Percentiles rank a stretch among this genome's conserved stretches.
These are phyloP conservation scores for Volutella citrinella DNA, from an alignment of 2,329 filamentous ascomycete genomes.

Conservation along the genomic window DNA sequence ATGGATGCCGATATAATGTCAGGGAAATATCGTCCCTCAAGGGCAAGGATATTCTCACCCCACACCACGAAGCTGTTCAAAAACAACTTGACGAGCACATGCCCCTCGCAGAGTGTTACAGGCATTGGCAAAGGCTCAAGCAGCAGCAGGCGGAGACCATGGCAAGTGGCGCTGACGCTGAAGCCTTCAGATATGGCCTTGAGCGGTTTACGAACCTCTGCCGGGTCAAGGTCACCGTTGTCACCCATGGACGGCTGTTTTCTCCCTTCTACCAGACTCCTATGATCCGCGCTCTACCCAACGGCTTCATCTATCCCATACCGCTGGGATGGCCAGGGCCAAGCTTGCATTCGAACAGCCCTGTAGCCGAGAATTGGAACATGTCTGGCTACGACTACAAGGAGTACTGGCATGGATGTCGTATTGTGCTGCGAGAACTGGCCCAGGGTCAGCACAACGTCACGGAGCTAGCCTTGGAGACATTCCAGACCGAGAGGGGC, in stretches of 20 bases:
- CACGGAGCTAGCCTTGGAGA: constrained; percentile 34
- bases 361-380: background rate
- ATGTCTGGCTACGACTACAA: constrained; percentile 6
- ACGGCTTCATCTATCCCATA: constrained; percentile 37
- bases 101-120: constrained; percentile 15
- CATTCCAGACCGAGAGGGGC: constrained; percentile 25
- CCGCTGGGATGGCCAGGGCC: constrained; percentile 23
- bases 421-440: constrained; percentile 23
- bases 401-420: constrained; percentile 32
- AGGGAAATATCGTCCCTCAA: background rate
- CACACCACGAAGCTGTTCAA: background rate
- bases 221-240: constrained; percentile 37
- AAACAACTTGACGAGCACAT: background rate
- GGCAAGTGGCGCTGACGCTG: constrained; percentile 21
- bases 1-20: background rate
- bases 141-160: constrained; percentile 33
- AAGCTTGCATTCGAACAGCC: background rate
- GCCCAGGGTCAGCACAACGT: constrained; percentile 22
- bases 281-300: constrained; percentile 38
- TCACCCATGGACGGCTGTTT: constrained; percentile 35
- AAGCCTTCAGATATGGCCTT: constrained; percentile 31
- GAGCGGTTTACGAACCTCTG: constrained; percentile 32
- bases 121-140: constrained; percentile 30
- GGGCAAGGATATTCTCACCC: background rate
- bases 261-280: constrained; percentile 39